Percentiles rank a stretch among this genome's conserved stretches.
phyloP scores from a whole-genome alignment of 2,329 filamentous ascomycete genomes.

The Volutella citrinella region DNA sequence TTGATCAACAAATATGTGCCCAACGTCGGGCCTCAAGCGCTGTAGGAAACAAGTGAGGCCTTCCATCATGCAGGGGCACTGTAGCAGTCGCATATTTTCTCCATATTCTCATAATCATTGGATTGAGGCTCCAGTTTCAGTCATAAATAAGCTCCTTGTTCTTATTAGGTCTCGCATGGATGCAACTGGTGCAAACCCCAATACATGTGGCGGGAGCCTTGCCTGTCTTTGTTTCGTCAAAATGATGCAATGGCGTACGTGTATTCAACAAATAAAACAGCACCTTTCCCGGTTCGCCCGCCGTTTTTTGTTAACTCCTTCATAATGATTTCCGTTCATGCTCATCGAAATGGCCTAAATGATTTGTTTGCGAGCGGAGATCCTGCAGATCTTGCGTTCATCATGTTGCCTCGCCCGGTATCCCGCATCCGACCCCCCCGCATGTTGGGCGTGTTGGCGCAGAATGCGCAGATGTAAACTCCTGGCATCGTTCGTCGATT shows the following conservation, averaged over 20 bases:
- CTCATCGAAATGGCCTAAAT: constrained; percentile 41
- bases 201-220: constrained; percentile 19
- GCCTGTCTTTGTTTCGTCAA: constrained; percentile 12
- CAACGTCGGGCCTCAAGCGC: no score
- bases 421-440: constrained; percentile 47
- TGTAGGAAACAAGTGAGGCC: no score
- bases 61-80: no score
- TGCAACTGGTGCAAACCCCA: constrained; percentile 14
- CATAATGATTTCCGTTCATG: constrained; percentile 15
- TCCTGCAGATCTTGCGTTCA: constrained; percentile 22
- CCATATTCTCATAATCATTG: no score
- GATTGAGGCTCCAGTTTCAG: no score
- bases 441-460: constrained; percentile 56
- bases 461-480: constrained; percentile 64
- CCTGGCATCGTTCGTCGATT: constrained; percentile 53
- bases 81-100: no score
- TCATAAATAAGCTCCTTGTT: constrained; percentile 6
- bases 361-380: constrained; percentile 43
- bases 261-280: constrained; percentile 12
- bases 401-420: constrained; percentile 31
- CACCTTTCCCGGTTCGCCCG: constrained; percentile 13
- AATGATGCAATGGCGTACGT: constrained; percentile 6
- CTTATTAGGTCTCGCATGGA: constrained; percentile 12
- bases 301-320: constrained; percentile 15
- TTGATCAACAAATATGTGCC: no score